phyloP scores from a whole-genome alignment of 2,329 filamentous ascomycete species.

The Trichoderma harzianum region DNA sequence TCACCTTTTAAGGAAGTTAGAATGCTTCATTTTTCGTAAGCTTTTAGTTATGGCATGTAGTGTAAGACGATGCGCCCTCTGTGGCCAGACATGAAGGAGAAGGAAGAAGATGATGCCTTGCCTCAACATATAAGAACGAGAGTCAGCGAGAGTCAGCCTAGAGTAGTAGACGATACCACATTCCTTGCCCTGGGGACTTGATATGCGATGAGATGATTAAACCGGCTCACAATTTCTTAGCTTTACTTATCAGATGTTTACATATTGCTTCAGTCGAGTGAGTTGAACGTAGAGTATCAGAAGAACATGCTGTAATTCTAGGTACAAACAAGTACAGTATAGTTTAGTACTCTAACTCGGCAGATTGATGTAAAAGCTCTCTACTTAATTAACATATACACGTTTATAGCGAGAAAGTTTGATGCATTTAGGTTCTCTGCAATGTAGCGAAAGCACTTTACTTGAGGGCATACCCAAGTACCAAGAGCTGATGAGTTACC shows the following conservation, averaged over 20 bases:
- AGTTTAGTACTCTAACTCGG: background rate
- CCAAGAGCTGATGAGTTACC: background rate
- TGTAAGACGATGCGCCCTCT: background rate
- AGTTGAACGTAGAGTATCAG: background rate
- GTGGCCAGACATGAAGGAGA: too few relatives aligned
- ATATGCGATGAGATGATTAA: background rate
- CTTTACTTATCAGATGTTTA: background rate
- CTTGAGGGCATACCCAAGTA: background rate
- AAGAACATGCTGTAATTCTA: background rate
- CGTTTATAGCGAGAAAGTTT: accelerated
- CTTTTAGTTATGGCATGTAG: background rate
- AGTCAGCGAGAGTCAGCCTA: background rate
- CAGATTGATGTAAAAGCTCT: background rate
- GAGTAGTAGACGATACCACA: background rate
- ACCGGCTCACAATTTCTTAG: accelerated
- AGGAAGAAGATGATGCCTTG: background rate
- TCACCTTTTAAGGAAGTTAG: background rate
- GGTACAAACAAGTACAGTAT: background rate
- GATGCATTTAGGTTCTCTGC: background rate
- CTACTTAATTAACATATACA: accelerated
- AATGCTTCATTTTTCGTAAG: background rate
- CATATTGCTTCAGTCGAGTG: background rate
- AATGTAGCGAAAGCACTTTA: background rate
- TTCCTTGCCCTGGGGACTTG: background rate
- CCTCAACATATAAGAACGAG: background rate